These are phyloP conservation scores for Globisporangium echinulatum DNA, from an alignment of 352 stramenopile species.

Conservation along the genomic window DNA sequence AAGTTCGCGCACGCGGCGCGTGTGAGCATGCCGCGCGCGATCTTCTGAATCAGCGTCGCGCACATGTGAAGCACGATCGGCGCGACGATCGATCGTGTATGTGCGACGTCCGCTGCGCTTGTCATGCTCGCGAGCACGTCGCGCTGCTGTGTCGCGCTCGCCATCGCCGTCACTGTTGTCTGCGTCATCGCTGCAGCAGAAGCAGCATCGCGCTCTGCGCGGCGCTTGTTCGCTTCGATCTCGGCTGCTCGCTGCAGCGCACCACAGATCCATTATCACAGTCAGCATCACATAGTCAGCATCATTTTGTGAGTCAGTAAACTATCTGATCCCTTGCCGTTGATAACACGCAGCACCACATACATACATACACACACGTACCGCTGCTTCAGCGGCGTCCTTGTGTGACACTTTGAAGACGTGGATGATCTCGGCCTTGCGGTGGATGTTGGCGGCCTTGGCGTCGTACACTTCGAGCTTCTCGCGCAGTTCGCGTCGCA, in stretches of 20 bases:
- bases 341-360: too few relatives aligned
- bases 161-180: not conserved
- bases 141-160: not conserved
- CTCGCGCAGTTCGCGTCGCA: conserved; percentile 39
- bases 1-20: conserved; percentile 43
- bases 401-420: conserved; percentile 67
- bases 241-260: conserved; percentile 7
- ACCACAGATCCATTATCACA: not conserved
- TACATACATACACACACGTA: conserved; percentile 5
- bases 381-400: conserved; percentile 27
- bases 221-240: conserved; percentile 8
- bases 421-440: conserved; percentile 65
- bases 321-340: too few relatives aligned
- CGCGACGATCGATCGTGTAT: conserved; percentile 14
- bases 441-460: conserved; percentile 46
- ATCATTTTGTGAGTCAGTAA: too few relatives aligned
- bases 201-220: not conserved
- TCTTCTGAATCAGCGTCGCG: conserved; percentile 72
- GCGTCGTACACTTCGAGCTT: conserved; percentile 49
- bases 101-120: conserved; percentile 18
- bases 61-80: conserved; percentile 61
- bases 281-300: not conserved
- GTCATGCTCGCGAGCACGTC: conserved; percentile 1
- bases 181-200: not conserved
- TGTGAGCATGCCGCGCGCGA: conserved; percentile 63